phyloP scores from a whole-genome alignment of 2,329 filamentous ascomycete genomes.

The Parastagonospora nodorum region DNA sequence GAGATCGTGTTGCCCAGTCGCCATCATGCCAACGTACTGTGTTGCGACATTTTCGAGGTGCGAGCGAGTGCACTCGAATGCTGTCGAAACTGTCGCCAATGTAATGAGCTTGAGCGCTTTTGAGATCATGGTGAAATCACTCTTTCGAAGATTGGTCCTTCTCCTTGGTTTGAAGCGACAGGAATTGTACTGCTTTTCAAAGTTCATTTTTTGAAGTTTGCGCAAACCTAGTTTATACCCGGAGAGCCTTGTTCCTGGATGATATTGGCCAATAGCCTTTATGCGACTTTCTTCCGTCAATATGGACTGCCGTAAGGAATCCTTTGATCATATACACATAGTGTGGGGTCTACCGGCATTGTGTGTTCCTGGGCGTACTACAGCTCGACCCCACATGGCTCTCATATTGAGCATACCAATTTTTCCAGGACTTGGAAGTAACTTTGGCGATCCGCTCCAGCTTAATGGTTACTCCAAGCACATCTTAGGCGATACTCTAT shows the following conservation, averaged over 20 bases:
- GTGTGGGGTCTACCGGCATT: conserved; percentile 18
- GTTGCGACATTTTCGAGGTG: conserved; percentile 8
- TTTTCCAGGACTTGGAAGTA: background rate
- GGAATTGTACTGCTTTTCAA: too few relatives aligned
- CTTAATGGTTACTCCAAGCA: too few relatives aligned
- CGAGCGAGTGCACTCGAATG: conserved; percentile 14
- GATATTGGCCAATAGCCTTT: background rate
- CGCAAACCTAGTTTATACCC: background rate
- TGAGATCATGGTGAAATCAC: conserved; percentile 1
- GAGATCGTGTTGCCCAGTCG: conserved; percentile 18
- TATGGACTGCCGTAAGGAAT: too few relatives aligned
- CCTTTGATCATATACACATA: conserved; percentile 5
- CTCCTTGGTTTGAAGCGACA: too few relatives aligned
- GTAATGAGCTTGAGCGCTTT: background rate
- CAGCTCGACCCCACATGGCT: conserved; percentile 8
- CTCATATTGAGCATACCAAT: background rate
- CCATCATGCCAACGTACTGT: conserved; percentile 14
- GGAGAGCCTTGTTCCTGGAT: background rate
- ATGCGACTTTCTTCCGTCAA: background rate
- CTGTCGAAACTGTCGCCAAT: background rate
- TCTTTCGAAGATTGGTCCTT: background rate
- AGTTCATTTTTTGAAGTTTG: too few relatives aligned
- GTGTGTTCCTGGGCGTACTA: background rate
- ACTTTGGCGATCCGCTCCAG: too few relatives aligned
- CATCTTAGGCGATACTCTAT: too few relatives aligned